Percentiles rank a stretch among this genome's conserved stretches.
Conservation (phyloP, 768 basidiomycete genomes). For the Rhizopogon vesiculosus region DNA sequence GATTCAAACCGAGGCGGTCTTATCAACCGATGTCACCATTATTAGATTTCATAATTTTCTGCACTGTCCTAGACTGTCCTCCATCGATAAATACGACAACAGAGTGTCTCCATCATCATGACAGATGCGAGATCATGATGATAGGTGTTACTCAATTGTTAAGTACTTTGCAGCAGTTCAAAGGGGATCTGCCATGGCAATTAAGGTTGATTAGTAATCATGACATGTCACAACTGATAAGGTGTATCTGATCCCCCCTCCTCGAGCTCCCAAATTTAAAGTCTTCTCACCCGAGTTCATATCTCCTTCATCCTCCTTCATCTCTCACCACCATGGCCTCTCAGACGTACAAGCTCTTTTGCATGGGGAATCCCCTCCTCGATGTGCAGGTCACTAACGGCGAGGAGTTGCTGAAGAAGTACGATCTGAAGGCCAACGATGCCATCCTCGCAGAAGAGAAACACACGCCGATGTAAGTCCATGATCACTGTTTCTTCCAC, state of each 20-base stretch:
- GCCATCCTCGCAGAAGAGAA: slow-evolving; percentile 92
- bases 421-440: slow-evolving; percentile 88
- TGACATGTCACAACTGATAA: no score
- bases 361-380: slow-evolving; percentile 93
- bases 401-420: slow-evolving; percentile 83
- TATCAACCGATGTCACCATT: slow-evolving; percentile 24
- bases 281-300: slow-evolving; percentile 4
- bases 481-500: neutral
- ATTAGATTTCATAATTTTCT: slow-evolving; percentile 18
- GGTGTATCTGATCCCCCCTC: neutral
- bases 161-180: no score
- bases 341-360: slow-evolving; percentile 65
- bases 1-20: slow-evolving; percentile 30
- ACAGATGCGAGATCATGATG: no score
- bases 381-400: slow-evolving; percentile 92
- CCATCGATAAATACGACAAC: slow-evolving; percentile 33
- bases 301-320: slow-evolving; percentile 7
- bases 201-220: neutral
- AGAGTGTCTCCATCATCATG: neutral
- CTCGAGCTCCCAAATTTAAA: no score
- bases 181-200: no score
- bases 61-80: slow-evolving; percentile 20
- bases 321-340: slow-evolving; percentile 32
- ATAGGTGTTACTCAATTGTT: no score
- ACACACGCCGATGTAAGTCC: slow-evolving; percentile 76